A percentile compares a stretch with the other conserved stretches of the same genome.
Evolutionary conservation across 345 rosid genomes (phyloP).

Genomic region (Syzygium aromaticum): DNA sequence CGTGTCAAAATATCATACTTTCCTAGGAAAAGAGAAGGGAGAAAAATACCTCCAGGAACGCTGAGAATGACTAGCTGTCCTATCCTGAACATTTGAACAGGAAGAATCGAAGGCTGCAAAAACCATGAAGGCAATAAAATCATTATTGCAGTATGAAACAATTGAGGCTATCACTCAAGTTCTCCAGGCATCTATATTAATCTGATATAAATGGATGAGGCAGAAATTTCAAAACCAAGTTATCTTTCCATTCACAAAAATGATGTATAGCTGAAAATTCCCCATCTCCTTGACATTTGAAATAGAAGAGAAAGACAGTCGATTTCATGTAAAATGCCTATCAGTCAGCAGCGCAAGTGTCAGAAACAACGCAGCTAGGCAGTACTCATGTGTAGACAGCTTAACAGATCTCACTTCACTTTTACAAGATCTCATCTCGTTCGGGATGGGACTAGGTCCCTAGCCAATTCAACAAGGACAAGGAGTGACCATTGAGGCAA

Average conservation of each 20-base stretch:
- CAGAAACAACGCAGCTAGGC: not conserved
- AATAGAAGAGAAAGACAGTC: not conserved
- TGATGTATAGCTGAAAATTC: not conserved
- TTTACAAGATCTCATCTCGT: not conserved
- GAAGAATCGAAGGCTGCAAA: conserved; percentile 93
- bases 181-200: not conserved
- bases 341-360: not conserved
- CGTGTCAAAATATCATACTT: not conserved
- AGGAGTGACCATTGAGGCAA: not conserved
- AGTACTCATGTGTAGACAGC: not conserved
- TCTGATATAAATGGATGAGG: not conserved
- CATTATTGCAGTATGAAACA: not conserved
- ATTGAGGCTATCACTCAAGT: not conserved
- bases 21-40: not conserved
- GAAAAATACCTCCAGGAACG: conserved; percentile 83
- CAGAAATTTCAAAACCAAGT: not conserved
- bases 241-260: not conserved
- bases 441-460: not conserved
- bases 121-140: conserved; percentile 6
- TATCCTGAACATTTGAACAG: conserved; percentile 75
- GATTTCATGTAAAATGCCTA: not conserved
- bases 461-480: not conserved
- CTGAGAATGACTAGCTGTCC: conserved; percentile 89
- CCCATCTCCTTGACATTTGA: not conserved
- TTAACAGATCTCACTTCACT: not conserved